Evolutionary conservation across 305 asterid genomes (phyloP).

Genomic region (Rubia balearica): DNA sequence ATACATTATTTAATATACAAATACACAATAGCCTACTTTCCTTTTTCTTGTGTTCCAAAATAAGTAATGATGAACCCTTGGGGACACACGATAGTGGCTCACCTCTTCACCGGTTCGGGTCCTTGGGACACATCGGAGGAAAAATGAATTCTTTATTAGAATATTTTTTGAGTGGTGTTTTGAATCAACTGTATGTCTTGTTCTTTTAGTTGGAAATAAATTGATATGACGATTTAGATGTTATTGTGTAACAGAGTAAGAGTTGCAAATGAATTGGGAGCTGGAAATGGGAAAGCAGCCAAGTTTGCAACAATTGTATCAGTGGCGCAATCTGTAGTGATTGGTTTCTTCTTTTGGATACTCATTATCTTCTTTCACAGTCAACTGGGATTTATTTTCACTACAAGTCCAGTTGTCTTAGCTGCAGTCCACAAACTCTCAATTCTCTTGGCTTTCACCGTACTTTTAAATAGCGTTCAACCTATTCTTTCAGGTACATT

Average conservation of each 20-base stretch:
- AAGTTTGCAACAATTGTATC: slow-evolving; percentile 18
- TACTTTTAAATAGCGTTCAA: neutral
- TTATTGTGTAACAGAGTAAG: slow-evolving; percentile 24
- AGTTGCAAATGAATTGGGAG: slow-evolving; percentile 41
- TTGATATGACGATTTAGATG: neutral
- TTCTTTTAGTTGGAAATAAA: neutral
- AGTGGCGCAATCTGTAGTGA: neutral
- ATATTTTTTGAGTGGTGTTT: no score
- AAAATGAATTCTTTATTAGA: no score
- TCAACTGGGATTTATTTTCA: slow-evolving; percentile 9
- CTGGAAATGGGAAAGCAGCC: slow-evolving; percentile 32
- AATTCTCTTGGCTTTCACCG: neutral
- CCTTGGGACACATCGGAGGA: no score
- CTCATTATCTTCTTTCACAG: slow-evolving; percentile 12
- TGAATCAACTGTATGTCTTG: no score
- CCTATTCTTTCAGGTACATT: neutral
- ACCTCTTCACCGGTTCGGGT: no score
- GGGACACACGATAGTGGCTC: no score
- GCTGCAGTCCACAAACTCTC: neutral
- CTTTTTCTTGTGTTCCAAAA: no score
- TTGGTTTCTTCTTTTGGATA: slow-evolving; percentile 9
- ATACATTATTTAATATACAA: no score
- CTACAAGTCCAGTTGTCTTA: slow-evolving; percentile 5
- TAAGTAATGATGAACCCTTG: no score
- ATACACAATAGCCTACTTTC: no score